Evolutionary conservation across 805 yeast species (phyloP).

Genomic region (Suhomyces tanzawaensis): DNA sequence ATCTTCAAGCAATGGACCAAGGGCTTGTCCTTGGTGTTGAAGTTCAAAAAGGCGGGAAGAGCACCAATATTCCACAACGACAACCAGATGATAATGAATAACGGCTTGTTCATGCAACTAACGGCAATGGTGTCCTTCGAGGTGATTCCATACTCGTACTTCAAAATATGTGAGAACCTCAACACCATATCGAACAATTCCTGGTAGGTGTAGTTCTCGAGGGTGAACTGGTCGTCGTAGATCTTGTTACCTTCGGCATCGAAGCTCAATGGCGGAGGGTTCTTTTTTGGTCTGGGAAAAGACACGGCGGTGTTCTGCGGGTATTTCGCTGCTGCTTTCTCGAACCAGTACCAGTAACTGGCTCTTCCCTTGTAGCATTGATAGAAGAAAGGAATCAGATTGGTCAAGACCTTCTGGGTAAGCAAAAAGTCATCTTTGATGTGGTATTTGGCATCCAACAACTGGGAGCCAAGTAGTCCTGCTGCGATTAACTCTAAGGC

Average conservation of each 20-base stretch:
- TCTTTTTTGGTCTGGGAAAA: slow-evolving; percentile 50
- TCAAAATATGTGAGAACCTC: slow-evolving; percentile 63
- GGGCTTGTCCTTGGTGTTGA: slow-evolving; percentile 70
- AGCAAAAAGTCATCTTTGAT: slow-evolving; percentile 54
- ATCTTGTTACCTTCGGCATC: slow-evolving; percentile 36
- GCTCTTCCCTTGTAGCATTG: slow-evolving; percentile 40
- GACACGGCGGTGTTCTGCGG: slow-evolving; percentile 60
- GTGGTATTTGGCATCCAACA: slow-evolving; percentile 47
- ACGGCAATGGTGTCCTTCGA: slow-evolving; percentile 70
- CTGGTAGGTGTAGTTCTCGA: slow-evolving; percentile 65
- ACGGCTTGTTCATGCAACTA: slow-evolving; percentile 78
- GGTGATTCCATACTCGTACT: slow-evolving; percentile 59
- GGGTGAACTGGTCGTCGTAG: slow-evolving; percentile 53
- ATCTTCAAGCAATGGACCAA: slow-evolving; percentile 76
- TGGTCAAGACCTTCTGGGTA: slow-evolving; percentile 41
- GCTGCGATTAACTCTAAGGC: slow-evolving; percentile 41
- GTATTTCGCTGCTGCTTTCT: slow-evolving; percentile 46
- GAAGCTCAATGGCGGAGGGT: slow-evolving; percentile 23
- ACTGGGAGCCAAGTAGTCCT: slow-evolving; percentile 42
- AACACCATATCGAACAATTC: slow-evolving; percentile 67
- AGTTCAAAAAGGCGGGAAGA: slow-evolving; percentile 80
- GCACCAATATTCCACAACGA: slow-evolving; percentile 93
- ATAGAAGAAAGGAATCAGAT: slow-evolving; percentile 42
- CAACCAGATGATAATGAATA: slow-evolving; percentile 76
- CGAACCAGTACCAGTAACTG: slow-evolving; percentile 72